Percentiles rank a stretch among this genome's conserved stretches.
phyloP scores from a whole-genome alignment of 2,329 filamentous ascomycete genomes.

The Cryphonectria nitschkei region DNA sequence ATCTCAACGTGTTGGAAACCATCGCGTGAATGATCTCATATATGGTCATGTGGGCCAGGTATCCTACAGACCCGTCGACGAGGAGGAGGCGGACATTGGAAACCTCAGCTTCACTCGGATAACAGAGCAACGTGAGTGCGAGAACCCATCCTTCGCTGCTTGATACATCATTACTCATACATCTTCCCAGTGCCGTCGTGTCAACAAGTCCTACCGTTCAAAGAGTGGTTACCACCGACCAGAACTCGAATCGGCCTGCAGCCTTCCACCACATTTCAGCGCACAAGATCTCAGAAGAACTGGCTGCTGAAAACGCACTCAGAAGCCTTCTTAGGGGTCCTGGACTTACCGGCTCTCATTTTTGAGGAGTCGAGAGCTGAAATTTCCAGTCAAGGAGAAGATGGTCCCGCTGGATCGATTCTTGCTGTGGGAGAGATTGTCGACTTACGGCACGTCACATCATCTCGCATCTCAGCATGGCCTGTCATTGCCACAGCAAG shows the following conservation, averaged over 20 bases:
- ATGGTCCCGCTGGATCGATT: conserved; percentile 40
- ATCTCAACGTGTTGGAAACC: conserved; percentile 35
- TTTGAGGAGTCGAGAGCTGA: conserved; percentile 19
- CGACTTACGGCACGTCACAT: conserved; percentile 40
- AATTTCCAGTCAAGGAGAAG: conserved; percentile 31
- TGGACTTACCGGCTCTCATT: conserved; percentile 26
- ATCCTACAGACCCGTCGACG: conserved; percentile 44
- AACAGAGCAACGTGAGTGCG: conserved; percentile 35
- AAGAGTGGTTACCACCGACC: conserved; percentile 35
- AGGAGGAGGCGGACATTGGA: conserved; percentile 39
- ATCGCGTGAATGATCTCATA: conserved; percentile 49
- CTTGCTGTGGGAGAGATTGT: conserved; percentile 61
- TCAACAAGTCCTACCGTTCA: conserved; percentile 35
- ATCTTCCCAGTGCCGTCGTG: conserved; percentile 13
- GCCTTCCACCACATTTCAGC: conserved; percentile 29
- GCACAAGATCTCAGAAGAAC: conserved; percentile 44
- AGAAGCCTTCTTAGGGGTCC: conserved; percentile 49
- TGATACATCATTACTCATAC: conserved; percentile 10
- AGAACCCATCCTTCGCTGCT: neutral
- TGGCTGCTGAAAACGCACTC: conserved; percentile 58
- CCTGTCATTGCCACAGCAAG: conserved; percentile 52
- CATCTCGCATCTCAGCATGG: conserved; percentile 33
- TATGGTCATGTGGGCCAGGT: conserved; percentile 58
- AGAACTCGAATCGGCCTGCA: conserved; percentile 11
- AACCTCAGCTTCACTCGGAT: conserved; percentile 43